phyloP scores from a whole-genome alignment of 2,329 filamentous ascomycete genomes.

The Capronia coronata region DNA sequence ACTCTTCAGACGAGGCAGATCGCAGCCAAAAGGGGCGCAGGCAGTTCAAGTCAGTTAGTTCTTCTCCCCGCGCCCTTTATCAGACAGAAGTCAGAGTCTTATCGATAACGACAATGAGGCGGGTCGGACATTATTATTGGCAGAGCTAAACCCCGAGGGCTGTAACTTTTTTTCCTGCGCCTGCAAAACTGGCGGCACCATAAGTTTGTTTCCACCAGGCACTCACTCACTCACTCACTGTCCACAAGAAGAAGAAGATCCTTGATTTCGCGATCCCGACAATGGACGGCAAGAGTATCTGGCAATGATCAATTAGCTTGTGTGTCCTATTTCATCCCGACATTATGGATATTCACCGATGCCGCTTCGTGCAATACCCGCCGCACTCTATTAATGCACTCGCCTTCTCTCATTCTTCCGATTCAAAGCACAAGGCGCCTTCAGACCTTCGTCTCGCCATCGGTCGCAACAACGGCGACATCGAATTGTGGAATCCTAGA shows the following conservation, averaged over 20 bases:
- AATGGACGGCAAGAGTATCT: neutral
- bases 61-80: too few species aligned
- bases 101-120: slow-evolving; percentile 2
- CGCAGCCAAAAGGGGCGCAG: too few species aligned
- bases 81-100: neutral
- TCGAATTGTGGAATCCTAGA: slow-evolving; percentile 94
- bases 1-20: too few species aligned
- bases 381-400: slow-evolving; percentile 89
- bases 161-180: slow-evolving; percentile 10
- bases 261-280: neutral
- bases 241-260: neutral
- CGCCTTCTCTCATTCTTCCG: slow-evolving; percentile 75
- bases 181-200: slow-evolving; percentile 1
- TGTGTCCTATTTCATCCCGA: neutral
- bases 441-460: slow-evolving; percentile 69
- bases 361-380: slow-evolving; percentile 89
- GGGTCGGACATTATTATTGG: slow-evolving; percentile 1
- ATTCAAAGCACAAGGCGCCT: slow-evolving; percentile 47
- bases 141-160: slow-evolving; percentile 2
- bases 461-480: slow-evolving; percentile 87
- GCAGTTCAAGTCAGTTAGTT: too few species aligned
- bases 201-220: too few species aligned
- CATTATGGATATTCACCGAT: slow-evolving; percentile 89
- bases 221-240: neutral
- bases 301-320: neutral